Evolutionary conservation across 495 filamentous ascomycete genomes (phyloP).

Genomic region (Trichodelitschia bisporula): DNA sequence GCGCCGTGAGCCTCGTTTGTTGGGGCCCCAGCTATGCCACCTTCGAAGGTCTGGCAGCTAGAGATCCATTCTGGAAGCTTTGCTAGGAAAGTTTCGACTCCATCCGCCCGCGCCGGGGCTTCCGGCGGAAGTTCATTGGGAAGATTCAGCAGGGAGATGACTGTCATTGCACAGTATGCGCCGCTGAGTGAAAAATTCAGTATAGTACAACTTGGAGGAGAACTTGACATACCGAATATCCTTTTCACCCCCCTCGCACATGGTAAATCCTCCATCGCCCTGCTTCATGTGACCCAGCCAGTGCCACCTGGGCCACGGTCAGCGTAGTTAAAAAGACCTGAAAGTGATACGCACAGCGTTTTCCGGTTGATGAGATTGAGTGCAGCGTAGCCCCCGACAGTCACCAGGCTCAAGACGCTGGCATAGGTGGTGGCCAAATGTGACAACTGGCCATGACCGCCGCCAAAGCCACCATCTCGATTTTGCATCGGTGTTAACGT

Average conservation of each 20-base stretch:
- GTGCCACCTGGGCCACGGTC: constrained; percentile 30
- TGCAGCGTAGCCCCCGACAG: constrained; percentile 48
- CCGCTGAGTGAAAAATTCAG: constrained; percentile 26
- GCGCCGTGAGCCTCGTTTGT: constrained; percentile 82
- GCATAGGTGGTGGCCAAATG: constrained; percentile 81
- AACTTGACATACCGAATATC: constrained; percentile 53
- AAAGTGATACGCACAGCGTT: constrained; percentile 26
- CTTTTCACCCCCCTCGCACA: constrained; percentile 62
- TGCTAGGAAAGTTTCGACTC: constrained; percentile 30
- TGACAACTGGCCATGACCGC: constrained; percentile 70
- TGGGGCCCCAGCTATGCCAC: constrained; percentile 65
- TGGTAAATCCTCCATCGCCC: constrained; percentile 54
- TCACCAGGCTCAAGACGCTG: constrained; percentile 46
- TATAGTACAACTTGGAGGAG: constrained; percentile 1
- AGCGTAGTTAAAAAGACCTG: background rate
- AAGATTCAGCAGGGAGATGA: constrained; percentile 60
- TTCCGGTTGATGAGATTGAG: constrained; percentile 55
- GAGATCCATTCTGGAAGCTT: constrained; percentile 57
- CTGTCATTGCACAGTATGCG: constrained; percentile 66
- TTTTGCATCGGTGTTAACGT: constrained; percentile 69
- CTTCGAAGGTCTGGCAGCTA: constrained; percentile 81
- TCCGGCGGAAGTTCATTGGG: constrained; percentile 54
- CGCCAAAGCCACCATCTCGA: constrained; percentile 65
- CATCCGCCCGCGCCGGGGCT: constrained; percentile 22
- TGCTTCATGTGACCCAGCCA: constrained; percentile 75